phyloP scores from a whole-genome alignment of 78 protist genomes.

The Speleostelium caveatum region DNA sequence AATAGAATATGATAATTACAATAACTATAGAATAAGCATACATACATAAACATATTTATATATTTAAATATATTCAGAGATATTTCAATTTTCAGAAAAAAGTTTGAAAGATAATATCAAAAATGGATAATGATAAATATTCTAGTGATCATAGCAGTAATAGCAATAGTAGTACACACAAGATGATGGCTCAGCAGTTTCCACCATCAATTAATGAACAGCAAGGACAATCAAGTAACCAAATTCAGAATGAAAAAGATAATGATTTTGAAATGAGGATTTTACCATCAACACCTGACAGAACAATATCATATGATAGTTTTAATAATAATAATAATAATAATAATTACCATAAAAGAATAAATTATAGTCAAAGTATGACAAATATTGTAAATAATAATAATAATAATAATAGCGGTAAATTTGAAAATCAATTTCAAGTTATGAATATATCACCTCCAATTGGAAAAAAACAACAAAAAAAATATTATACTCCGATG shows the following conservation, averaged over 20 bases:
- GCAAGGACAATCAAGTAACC: background rate
- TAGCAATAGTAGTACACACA: background rate
- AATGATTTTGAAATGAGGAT: background rate
- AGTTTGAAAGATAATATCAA: background rate
- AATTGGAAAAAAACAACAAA: background rate
- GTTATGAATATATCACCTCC: constrained; percentile 16
- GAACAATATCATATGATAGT: background rate
- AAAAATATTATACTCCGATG: too few species aligned
- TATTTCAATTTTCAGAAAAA: background rate
- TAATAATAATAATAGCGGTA: background rate
- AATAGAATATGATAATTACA: too few species aligned
- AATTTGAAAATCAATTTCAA: background rate
- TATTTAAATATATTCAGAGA: too few species aligned
- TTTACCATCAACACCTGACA: background rate
- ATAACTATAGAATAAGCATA: too few species aligned
- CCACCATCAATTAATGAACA: background rate
- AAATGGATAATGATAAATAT: constrained; percentile 2
- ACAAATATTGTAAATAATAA: background rate
- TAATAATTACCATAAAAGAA: background rate
- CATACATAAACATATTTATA: too few species aligned
- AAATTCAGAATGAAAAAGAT: background rate
- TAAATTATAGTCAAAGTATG: background rate
- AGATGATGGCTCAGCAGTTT: background rate
- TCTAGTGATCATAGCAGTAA: constrained; percentile 1
- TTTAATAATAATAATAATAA: too few species aligned